Conservation (phyloP, 305 asterid genomes). For the Withania somnifera region DNA sequence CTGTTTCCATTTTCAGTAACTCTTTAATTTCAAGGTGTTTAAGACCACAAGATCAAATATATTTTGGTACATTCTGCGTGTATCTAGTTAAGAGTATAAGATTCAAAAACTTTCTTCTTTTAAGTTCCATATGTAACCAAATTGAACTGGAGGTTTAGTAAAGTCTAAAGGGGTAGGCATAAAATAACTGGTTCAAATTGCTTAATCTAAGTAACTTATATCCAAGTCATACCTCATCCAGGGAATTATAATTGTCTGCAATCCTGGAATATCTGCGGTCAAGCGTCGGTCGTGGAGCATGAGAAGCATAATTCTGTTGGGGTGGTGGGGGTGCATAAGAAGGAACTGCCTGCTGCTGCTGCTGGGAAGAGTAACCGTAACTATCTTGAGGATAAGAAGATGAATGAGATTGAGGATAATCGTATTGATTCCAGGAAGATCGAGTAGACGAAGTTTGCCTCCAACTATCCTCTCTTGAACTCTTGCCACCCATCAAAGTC, state of each 20-base stretch:
- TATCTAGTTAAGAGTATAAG: no score
- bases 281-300: slow-evolving; percentile 36
- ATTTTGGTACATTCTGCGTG: no score
- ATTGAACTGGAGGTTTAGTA: no score
- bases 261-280: slow-evolving; percentile 81
- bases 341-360: slow-evolving; percentile 12
- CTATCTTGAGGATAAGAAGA: slow-evolving; percentile 33
- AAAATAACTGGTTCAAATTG: neutral
- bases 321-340: slow-evolving; percentile 28
- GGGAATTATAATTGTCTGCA: slow-evolving; percentile 70
- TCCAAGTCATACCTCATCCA: slow-evolving; percentile 56
- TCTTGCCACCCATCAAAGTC: slow-evolving; percentile 66
- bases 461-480: slow-evolving; percentile 50
- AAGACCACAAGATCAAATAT: no score
- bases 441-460: slow-evolving; percentile 49
- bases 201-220: neutral
- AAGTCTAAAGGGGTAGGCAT: neutral
- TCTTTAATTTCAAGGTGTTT: no score
- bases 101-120: no score
- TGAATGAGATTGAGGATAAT: slow-evolving; percentile 36
- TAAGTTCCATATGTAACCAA: no score
- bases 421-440: slow-evolving; percentile 38
- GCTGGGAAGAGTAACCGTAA: slow-evolving; percentile 10
- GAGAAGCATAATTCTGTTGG: slow-evolving; percentile 14
- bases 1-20: no score